A percentile compares a stretch with the other conserved stretches of the same genome.
These are phyloP conservation scores for Acer yangbiense DNA, from an alignment of 345 rosid genomes.

Conservation along the genomic window DNA sequence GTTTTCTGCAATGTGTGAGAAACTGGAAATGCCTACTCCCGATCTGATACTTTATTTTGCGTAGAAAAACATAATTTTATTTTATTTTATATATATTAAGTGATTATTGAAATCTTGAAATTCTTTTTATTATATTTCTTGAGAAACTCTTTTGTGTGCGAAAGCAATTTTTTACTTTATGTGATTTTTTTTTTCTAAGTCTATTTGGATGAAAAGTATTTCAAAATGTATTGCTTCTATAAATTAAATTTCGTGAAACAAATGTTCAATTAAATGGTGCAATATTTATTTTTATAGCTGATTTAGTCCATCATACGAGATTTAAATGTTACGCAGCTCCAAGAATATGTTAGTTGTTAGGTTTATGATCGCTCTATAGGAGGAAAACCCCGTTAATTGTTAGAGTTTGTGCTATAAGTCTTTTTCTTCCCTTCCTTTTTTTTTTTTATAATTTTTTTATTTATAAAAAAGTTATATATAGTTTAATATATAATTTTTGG, in stretches of 20 bases:
- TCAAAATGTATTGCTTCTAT: no score
- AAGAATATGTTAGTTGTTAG: neutral
- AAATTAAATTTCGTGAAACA: no score
- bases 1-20: conserved; percentile 1
- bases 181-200: neutral
- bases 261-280: neutral
- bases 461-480: neutral
- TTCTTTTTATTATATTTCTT: neutral
- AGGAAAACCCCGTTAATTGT: neutral
- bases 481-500: neutral
- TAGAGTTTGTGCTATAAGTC: neutral
- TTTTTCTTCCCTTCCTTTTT: neutral
- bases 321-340: neutral
- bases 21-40: neutral
- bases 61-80: neutral
- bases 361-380: neutral
- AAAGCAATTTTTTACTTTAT: neutral
- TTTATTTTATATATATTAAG: neutral
- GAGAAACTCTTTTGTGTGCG: neutral
- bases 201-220: neutral
- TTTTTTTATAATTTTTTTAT: no score
- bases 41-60: neutral
- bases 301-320: neutral
- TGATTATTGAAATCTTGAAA: neutral
- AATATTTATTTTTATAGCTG: no score